Conservation (phyloP, 331 rosid species). For the Quercus lobata region DNA sequence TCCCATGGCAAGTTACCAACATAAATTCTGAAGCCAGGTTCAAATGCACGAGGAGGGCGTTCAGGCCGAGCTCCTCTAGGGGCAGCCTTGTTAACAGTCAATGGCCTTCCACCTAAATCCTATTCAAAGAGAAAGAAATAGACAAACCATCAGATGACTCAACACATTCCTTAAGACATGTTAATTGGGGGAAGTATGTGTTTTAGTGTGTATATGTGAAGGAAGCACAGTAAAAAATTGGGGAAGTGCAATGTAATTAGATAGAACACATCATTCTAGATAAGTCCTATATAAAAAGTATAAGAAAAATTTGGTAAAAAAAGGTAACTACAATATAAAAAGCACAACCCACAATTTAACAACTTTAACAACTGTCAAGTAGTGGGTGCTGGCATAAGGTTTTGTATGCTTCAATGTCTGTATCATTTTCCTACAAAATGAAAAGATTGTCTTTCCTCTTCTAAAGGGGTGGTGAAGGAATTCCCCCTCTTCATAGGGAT, state of each 20-base stretch:
- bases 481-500: background rate
- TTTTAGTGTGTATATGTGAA: background rate
- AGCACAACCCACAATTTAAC: background rate
- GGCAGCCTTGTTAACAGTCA: constrained; percentile 95
- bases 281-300: background rate
- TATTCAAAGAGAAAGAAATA: constrained; percentile 11
- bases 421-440: background rate
- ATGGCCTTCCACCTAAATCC: constrained; percentile 75
- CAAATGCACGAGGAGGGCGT: constrained; percentile 49
- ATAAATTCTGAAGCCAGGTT: constrained; percentile 48
- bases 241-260: background rate
- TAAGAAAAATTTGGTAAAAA: background rate
- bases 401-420: background rate
- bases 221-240: background rate
- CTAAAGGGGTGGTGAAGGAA: background rate
- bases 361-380: background rate
- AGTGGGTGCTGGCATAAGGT: background rate
- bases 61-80: constrained; percentile 74
- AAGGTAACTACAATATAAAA: background rate
- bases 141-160: background rate
- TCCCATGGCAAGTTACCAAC: constrained; percentile 98
- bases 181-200: background rate
- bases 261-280: background rate
- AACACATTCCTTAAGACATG: background rate
- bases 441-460: background rate